Conservation (phyloP, 2,329 filamentous ascomycete species). For the Diaporthe amygdali region DNA sequence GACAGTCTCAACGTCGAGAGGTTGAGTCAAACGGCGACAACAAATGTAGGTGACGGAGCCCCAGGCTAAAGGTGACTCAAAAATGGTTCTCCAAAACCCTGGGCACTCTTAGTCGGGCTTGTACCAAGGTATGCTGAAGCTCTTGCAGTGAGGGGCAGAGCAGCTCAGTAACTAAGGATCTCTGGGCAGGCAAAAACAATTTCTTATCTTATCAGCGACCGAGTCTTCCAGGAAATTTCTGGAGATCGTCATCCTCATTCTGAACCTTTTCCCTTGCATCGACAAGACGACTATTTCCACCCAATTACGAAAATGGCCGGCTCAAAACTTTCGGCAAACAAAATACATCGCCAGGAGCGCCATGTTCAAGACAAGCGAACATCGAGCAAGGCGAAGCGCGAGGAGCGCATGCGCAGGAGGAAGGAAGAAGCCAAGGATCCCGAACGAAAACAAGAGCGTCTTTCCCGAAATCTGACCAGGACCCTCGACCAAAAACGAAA, state of each 20-base stretch:
- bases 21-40: neutral
- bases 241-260: neutral
- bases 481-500: slow-evolving; percentile 88
- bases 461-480: slow-evolving; percentile 77
- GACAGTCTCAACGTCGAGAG: neutral
- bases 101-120: neutral
- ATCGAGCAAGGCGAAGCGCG: slow-evolving; percentile 75
- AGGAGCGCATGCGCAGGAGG: slow-evolving; percentile 77
- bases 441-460: slow-evolving; percentile 71
- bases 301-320: slow-evolving; percentile 17
- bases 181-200: neutral
- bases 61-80: neutral
- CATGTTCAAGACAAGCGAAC: slow-evolving; percentile 82
- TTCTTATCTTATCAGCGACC: slow-evolving; percentile 9
- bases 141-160: neutral
- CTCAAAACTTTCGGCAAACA: slow-evolving; percentile 64
- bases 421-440: slow-evolving; percentile 88
- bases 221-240: neutral
- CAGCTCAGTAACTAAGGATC: neutral
- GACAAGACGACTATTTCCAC: neutral
- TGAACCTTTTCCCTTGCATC: neutral
- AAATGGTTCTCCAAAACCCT: neutral
- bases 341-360: slow-evolving; percentile 77
- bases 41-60: neutral
- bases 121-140: neutral